Conservation (phyloP, 768 basidiomycete species). For the Suillus brevipes region DNA sequence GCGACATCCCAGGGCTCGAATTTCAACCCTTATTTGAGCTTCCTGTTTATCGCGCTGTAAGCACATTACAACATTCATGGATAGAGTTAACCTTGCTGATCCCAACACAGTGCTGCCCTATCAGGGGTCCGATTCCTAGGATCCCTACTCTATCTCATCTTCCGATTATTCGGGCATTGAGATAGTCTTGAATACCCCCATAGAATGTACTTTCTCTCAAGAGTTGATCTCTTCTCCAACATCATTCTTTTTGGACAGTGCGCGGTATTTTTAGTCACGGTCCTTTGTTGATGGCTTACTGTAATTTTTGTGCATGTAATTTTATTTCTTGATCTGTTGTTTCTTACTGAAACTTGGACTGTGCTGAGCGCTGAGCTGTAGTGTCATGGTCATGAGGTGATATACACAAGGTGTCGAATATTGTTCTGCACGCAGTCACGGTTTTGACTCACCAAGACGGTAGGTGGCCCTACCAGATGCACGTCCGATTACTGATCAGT, state of each 20-base stretch:
- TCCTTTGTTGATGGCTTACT: not conserved
- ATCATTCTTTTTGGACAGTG: not conserved
- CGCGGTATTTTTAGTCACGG: not conserved
- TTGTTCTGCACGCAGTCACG: not conserved
- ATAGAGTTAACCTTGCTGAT: not conserved
- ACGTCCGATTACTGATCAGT: not conserved
- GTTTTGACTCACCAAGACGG: not conserved
- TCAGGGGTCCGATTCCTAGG: slow-evolving; percentile 81
- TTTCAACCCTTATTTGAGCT: slow-evolving; percentile 89
- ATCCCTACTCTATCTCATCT: slow-evolving; percentile 74
- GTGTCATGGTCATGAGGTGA: not conserved
- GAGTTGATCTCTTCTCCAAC: not conserved
- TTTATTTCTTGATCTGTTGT: not conserved
- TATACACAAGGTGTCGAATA: not conserved
- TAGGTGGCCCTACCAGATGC: not conserved
- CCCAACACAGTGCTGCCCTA: slow-evolving; percentile 60
- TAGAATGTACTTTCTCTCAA: not conserved
- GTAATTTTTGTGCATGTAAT: not conserved
- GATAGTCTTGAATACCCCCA: not conserved
- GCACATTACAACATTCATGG: slow-evolving; percentile 15
- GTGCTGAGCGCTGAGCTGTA: not conserved
- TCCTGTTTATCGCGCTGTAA: slow-evolving; percentile 71
- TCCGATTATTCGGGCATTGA: slow-evolving; percentile 60
- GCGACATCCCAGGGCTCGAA: slow-evolving; percentile 46
- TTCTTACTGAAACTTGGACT: not conserved